Conservation (phyloP, 2,329 filamentous ascomycete genomes). For the Cylindrodendrum hubeiense region DNA sequence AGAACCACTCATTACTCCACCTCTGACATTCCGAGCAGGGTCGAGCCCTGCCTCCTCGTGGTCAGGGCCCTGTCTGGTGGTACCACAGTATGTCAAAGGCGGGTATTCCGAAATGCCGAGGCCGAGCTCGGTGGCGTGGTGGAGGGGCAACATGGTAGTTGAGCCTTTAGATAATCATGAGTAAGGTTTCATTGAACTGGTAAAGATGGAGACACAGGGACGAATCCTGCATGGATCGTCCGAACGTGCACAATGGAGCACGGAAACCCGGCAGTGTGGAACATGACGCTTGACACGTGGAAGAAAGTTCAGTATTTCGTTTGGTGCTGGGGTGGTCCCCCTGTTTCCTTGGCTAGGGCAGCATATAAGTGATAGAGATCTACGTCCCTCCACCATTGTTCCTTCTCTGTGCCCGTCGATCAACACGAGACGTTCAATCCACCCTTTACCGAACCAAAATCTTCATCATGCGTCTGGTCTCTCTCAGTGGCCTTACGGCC, state of each 20-base stretch:
- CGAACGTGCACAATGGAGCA: constrained; percentile 1
- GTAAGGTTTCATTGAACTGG: neutral
- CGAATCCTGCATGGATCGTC: neutral
- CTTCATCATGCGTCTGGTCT: constrained; percentile 13
- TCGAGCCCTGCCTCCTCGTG: neutral
- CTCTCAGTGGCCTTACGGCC: constrained; percentile 16
- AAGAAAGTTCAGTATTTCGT: constrained; percentile 8
- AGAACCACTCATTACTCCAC: neutral
- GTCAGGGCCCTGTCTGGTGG: neutral
- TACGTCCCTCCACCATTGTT: neutral
- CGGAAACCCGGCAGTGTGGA: constrained; percentile 1
- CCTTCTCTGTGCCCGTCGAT: neutral
- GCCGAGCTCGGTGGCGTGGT: neutral
- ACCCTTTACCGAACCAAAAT: neutral
- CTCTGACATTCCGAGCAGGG: neutral
- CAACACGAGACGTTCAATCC: neutral
- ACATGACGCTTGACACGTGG: neutral
- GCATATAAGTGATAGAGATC: constrained; percentile 1
- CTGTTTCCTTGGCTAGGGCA: neutral
- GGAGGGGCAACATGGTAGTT: neutral
- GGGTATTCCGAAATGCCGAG: neutral
- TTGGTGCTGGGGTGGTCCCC: constrained; percentile 1
- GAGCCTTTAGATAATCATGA: constrained; percentile 13
- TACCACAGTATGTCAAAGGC: neutral
- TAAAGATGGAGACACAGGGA: neutral